A percentile compares a stretch with the other conserved stretches of the same genome.
These are phyloP conservation scores for Alternaria sp. DNA, from an alignment of 2,329 filamentous ascomycete genomes.

Conservation along the genomic window DNA sequence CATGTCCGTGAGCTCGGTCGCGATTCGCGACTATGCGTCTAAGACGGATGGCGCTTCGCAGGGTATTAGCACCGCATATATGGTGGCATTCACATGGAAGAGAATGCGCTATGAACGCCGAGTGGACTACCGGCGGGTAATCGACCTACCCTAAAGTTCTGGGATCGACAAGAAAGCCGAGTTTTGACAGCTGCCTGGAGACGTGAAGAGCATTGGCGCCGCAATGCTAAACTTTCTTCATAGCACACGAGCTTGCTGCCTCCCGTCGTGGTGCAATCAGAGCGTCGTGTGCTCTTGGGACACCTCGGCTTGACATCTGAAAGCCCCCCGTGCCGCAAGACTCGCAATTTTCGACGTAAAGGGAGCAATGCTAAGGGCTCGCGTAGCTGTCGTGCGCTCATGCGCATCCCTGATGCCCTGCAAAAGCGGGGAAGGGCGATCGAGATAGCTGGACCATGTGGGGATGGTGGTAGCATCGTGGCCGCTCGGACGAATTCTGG, in stretches of 20 bases:
- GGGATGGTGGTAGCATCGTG: neutral
- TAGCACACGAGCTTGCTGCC: neutral
- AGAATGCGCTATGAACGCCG: neutral
- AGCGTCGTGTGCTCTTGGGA: neutral
- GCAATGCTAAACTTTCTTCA: neutral
- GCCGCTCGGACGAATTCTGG: constrained; percentile 1
- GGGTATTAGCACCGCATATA: constrained; percentile 7
- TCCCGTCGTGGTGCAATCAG: neutral
- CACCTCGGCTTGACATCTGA: constrained; percentile 15
- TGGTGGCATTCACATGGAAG: constrained; percentile 5
- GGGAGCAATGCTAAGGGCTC: neutral
- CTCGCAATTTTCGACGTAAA: constrained; percentile 4
- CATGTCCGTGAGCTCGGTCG: constrained; percentile 26
- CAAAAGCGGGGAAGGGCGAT: constrained; percentile 22
- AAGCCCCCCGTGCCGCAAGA: neutral
- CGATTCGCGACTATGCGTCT: constrained; percentile 13
- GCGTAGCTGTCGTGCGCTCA: neutral
- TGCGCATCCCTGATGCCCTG: constrained; percentile 1
- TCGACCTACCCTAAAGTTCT: neutral
- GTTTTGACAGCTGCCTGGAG: neutral
- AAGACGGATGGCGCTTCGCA: neutral
- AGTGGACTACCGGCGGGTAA: neutral
- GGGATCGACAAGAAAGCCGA: constrained; percentile 5
- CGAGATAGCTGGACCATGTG: neutral
- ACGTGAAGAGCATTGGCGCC: neutral